Base-by-base conservation (phyloP, 2,329 filamentous ascomycete species). In the Chaetomium sp. region DNA sequence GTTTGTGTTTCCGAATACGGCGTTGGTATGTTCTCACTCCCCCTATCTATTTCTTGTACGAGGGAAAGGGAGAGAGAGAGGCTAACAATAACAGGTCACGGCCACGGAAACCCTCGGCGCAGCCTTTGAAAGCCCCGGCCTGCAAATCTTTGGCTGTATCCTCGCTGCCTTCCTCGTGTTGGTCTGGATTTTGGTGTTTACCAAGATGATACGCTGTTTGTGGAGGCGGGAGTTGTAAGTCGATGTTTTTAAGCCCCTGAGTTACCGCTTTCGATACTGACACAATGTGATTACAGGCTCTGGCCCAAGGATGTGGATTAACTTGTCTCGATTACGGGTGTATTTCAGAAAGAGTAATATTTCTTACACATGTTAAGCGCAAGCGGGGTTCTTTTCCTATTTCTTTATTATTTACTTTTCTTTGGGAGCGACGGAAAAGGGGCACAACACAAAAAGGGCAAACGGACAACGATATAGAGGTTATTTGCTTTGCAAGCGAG, bases 1-100 rank as follows among this genome's bases (percentile, higher is more conserved):
- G 3, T 92, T 91, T 69, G 79, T 91, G 5, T 91, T 91, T 65
- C 88, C 88, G 1, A 90, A 91, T 63, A 91, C 88, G 0, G 87
- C 86, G 0, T 71, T 90, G 57, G 80, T 79, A 40, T 48, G 59
- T 59, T 3, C 4, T 48, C 40, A 5, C 11, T 35, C 14, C 11
- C 19, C 19, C 19, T 27, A 27, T 3, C 19, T 27, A 3, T 27
- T 27, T 27, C 2, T 27, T 27, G n/a, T n/a, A n/a, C n/a, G n/a
- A n/a, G n/a, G n/a, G 19, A 27, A 27, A 27, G 19, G 19, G 19
- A 27, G 19, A 27, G 19, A 27, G 19, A 27, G 3, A 27, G 19
- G 3, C 19, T 27, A 27, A 27, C 19, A 27, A 27, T 3, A 27
- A 12, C 45, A 70, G 44, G 62, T 80, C n/a, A 88, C 85, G 0